Conservation (phyloP, 306 rosid genomes). For the Castanea crenata region DNA sequence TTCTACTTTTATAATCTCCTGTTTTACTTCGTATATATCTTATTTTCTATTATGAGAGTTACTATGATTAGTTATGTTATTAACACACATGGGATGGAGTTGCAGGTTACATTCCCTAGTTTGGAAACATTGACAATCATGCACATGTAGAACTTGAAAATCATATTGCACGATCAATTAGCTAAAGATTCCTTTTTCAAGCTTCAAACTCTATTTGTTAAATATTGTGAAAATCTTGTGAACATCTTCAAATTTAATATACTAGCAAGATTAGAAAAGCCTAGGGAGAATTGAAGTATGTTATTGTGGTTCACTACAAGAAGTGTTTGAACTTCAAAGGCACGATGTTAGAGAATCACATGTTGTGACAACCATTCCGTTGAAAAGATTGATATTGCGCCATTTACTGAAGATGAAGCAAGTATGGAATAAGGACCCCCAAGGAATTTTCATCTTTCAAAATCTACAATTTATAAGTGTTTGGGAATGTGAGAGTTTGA, state of each 20-base stretch:
- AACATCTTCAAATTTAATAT: background rate
- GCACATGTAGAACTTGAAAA: background rate
- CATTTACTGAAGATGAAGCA: no score
- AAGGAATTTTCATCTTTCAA: no score
- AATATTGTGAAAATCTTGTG: background rate
- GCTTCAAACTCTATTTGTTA: background rate
- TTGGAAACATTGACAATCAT: background rate
- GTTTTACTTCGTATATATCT: no score
- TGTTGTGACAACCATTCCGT: background rate
- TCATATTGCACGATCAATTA: slow-evolving; percentile 3
- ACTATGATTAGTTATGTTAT: no score
- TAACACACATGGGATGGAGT: background rate
- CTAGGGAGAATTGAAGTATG: background rate
- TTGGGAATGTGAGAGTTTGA: background rate
- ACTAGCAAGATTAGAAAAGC: background rate
- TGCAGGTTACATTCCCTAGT: no score
- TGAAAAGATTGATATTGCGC: background rate
- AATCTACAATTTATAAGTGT: background rate
- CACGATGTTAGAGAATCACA: background rate
- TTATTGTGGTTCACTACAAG: background rate
- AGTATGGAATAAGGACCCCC: no score
- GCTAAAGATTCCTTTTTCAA: background rate
- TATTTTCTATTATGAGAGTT: no score
- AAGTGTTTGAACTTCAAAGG: background rate
- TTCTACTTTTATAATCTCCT: no score